Base-by-base conservation (phyloP, 2,329 filamentous ascomycete genomes). In the Hypoxylon sp. region DNA sequence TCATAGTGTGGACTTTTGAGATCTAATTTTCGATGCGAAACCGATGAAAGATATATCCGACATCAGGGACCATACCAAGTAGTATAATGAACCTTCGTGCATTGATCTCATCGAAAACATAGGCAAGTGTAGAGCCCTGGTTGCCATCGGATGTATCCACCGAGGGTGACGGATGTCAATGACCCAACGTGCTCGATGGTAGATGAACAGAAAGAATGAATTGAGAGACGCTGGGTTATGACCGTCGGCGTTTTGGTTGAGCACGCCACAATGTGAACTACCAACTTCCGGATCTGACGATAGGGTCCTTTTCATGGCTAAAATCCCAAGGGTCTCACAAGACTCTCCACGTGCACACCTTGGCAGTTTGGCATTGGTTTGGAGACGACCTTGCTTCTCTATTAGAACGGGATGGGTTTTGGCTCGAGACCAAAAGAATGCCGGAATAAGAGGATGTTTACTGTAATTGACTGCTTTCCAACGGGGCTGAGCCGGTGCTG, bases 271-370 rank as follows among this genome's bases (percentile, higher is more conserved):
- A 11, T 30, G 4, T 22, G 11, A 22, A 30, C 39, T 60, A 13
- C 39, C 19, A 46, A 34, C 58, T 61, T 61, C 52, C 39, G n/a
- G 10, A 51, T 51, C 20, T 7, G 22, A 56, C 20, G 52, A 54
- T 48, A 17, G 22, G 32, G 26, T 32, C 34, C 30, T 10, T 53
- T 39, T 41, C n/a, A 20, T 26, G 51, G 19, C 19, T 37, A 13
- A 37, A 26, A 37, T 11, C 22, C 22, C 24, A 20, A 39, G 24
- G 26, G 28, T 39, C 13, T 13, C 32, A 17, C 26, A 22, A 51
- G 19, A 20, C 4, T 37, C 28, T 13, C 47, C 55, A 58, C 48
- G 41, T 52, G 47, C 39, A 4, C 34, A 39, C 10, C 17, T 24
- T 37, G 34, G 24, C n/a, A 58, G 52, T 39, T 34, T 28, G 39